A percentile compares a stretch with the other conserved stretches of the same genome.
These are phyloP conservation scores for Coemansia reversa DNA, from an alignment of 192 early-diverging fungal species.

Conservation along the genomic window DNA sequence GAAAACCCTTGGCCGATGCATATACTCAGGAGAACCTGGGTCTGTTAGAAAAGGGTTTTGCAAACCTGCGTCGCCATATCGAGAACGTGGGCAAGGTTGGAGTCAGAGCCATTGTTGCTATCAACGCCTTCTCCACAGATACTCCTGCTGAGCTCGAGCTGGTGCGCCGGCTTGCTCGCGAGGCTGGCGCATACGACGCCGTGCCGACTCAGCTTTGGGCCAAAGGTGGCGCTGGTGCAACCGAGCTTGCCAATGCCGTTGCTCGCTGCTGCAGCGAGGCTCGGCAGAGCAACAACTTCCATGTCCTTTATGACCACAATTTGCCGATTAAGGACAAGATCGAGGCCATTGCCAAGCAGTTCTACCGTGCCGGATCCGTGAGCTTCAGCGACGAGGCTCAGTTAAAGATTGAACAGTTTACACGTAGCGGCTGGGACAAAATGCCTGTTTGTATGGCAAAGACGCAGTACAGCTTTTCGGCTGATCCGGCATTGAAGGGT, in stretches of 20 bases:
- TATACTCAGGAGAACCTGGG: slow-evolving; percentile 89
- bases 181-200: slow-evolving; percentile 86
- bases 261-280: slow-evolving; percentile 19
- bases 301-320: slow-evolving; percentile 83
- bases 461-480: slow-evolving; percentile 92
- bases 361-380: slow-evolving; percentile 95
- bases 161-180: slow-evolving; percentile 67
- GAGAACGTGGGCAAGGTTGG: slow-evolving; percentile 88
- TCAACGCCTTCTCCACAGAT: slow-evolving; percentile 89
- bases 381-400: slow-evolving; percentile 80
- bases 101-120: slow-evolving; percentile 85
- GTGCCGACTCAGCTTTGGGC: slow-evolving; percentile 94
- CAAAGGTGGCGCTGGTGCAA: slow-evolving; percentile 84
- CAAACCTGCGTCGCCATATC: slow-evolving; percentile 89
- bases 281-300: slow-evolving; percentile 58
- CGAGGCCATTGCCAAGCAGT: slow-evolving; percentile 84
- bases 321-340: slow-evolving; percentile 87
- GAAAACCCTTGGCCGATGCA: slow-evolving; percentile 85
- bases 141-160: slow-evolving; percentile 81
- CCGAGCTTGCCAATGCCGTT: slow-evolving; percentile 85
- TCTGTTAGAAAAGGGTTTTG: slow-evolving; percentile 78
- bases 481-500: slow-evolving; percentile 88
- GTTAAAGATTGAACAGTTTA: slow-evolving; percentile 87
- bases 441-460: slow-evolving; percentile 99
- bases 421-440: slow-evolving; percentile 78